Conservation (phyloP, 129 eudicot genomes). For the Artemisia argyi region DNA sequence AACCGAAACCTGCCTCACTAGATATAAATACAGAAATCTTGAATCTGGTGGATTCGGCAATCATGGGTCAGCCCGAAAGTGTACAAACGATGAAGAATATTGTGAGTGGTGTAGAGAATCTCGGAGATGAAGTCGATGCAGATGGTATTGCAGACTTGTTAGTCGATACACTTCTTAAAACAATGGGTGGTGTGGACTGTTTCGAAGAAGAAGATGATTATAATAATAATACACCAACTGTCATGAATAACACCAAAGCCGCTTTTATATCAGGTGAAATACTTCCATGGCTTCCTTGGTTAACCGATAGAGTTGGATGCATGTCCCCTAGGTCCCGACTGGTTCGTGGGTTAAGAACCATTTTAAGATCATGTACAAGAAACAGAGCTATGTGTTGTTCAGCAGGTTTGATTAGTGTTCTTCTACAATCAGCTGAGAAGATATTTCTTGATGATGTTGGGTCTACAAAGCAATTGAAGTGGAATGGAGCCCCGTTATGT, state of each 20-base stretch:
- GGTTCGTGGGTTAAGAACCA: slow-evolving; percentile 81
- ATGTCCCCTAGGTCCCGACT: slow-evolving; percentile 94
- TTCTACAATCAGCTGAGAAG: slow-evolving; percentile 75
- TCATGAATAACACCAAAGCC: slow-evolving; percentile 90
- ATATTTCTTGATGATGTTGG: slow-evolving; percentile 55
- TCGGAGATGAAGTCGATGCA: slow-evolving; percentile 54
- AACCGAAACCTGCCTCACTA: slow-evolving; percentile 46
- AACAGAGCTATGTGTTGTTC: slow-evolving; percentile 86
- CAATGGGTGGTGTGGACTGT: slow-evolving; percentile 98
- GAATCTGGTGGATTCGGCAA: slow-evolving; percentile 90
- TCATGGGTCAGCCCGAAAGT: slow-evolving; percentile 91
- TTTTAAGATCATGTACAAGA: slow-evolving; percentile 85
- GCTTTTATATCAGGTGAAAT: slow-evolving; percentile 82
- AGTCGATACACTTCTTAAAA: slow-evolving; percentile 91
- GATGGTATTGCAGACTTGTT: slow-evolving; percentile 55
- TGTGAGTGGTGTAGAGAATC: slow-evolving; percentile 66
- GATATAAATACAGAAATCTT: slow-evolving; percentile 77
- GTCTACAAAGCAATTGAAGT: slow-evolving; percentile 51
- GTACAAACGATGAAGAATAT: slow-evolving; percentile 65
- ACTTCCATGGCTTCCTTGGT: slow-evolving; percentile 85
- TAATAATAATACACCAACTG: slow-evolving; percentile 62
- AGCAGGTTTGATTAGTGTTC: slow-evolving; percentile 78
- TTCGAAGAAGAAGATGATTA: slow-evolving; percentile 86
- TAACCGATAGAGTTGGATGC: slow-evolving; percentile 59
- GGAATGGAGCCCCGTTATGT: slow-evolving; percentile 91